A percentile compares a stretch with the other conserved stretches of the same genome.
Conservation (phyloP, 1,284 basidiomycete species). For the Caloboletus inedulis region DNA sequence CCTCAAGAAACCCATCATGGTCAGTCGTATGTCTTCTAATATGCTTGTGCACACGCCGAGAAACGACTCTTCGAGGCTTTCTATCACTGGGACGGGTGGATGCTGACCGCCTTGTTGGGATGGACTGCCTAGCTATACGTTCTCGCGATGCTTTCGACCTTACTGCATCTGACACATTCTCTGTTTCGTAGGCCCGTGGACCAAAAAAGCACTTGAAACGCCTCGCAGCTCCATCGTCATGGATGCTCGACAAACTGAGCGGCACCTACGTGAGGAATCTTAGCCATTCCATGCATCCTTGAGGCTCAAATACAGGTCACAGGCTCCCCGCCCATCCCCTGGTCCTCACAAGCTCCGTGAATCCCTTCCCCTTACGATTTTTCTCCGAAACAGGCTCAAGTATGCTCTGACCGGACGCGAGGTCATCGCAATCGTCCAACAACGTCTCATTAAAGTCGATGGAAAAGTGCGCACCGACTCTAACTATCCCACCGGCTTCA, state of each 20-base stretch:
- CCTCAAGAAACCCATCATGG: constrained; percentile 35
- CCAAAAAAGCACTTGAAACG: constrained; percentile 99
- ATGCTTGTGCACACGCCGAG: background rate
- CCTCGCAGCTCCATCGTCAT: constrained; percentile 94
- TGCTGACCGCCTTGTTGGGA: constrained; percentile 20
- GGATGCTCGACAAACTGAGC: constrained; percentile 99
- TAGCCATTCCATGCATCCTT: background rate
- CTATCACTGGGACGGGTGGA: constrained; percentile 24
- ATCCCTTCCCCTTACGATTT: constrained; percentile 90
- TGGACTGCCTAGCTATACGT: constrained; percentile 18
- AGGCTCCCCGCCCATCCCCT: constrained; percentile 95
- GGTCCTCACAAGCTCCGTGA: constrained; percentile 99
- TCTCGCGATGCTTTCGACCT: background rate
- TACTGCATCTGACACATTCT: constrained; percentile 17
- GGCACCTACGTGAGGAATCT: constrained; percentile 84
- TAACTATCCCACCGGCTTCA: constrained; percentile 96
- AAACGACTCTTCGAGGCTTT: background rate
- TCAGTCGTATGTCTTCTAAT: constrained; percentile 21
- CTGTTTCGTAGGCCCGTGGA: constrained; percentile 78
- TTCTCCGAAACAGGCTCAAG: constrained; percentile 99
- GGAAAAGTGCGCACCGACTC: constrained; percentile 98
- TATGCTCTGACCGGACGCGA: constrained; percentile 97
- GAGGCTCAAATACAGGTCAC: constrained; percentile 14
- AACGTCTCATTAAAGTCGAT: constrained; percentile 98
- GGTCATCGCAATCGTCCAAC: constrained; percentile 92